Conservation (phyloP, 108 stramenopile genomes). For the Cyclotella distinguenda region DNA sequence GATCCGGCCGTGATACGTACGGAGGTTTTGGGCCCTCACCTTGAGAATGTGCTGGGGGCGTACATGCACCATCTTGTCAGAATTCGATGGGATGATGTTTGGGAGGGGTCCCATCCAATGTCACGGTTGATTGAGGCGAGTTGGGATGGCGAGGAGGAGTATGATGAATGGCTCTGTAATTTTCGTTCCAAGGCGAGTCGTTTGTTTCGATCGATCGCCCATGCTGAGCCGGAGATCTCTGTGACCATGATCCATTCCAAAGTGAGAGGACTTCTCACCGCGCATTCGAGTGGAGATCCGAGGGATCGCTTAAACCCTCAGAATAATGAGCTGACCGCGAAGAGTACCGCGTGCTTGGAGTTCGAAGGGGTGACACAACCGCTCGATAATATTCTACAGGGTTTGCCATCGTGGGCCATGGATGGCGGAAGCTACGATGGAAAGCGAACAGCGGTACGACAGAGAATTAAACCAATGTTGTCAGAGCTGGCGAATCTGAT, state of each 20-base stretch:
- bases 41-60: conserved; percentile 50
- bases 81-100: conserved; percentile 84
- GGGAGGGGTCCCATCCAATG: conserved; percentile 68
- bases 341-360: conserved; percentile 70
- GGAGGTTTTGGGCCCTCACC: conserved; percentile 59
- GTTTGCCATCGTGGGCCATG: conserved; percentile 69
- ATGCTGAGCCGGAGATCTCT: conserved; percentile 65
- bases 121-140: conserved; percentile 66
- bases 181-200: conserved; percentile 75
- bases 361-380: conserved; percentile 76
- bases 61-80: conserved; percentile 70
- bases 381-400: conserved; percentile 76
- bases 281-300: conserved; percentile 73
- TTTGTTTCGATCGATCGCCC: conserved; percentile 64
- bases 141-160: conserved; percentile 83
- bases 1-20: conserved; percentile 77
- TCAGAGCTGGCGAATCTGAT: conserved; percentile 63
- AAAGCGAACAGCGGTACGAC: conserved; percentile 47
- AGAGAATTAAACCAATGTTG: conserved; percentile 52
- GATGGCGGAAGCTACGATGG: conserved; percentile 41
- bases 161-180: conserved; percentile 72
- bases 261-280: conserved; percentile 45
- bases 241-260: conserved; percentile 50
- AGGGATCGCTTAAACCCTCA: conserved; percentile 60
- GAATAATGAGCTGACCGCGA: conserved; percentile 64